Evolutionary conservation across 75 land plant species (phyloP).

Genomic region (Selaginella tamariscina): DNA sequence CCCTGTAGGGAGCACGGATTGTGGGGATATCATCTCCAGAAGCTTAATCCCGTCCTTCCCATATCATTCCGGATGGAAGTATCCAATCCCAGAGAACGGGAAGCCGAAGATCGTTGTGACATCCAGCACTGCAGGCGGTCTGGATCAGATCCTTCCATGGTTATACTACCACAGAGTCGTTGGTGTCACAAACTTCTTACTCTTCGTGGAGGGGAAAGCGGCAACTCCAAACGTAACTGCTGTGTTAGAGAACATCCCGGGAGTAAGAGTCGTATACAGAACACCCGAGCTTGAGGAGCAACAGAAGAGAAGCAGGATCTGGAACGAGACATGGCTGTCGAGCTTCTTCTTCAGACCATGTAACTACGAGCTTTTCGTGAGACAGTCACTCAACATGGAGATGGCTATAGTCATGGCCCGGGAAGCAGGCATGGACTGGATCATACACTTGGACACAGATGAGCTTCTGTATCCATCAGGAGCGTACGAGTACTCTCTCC

Average conservation of each 20-base stretch:
- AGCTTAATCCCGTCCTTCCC: constrained; percentile 43
- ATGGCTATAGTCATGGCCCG: constrained; percentile 94
- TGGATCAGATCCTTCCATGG: constrained; percentile 95
- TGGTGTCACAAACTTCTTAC: constrained; percentile 72
- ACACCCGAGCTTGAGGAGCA: constrained; percentile 84
- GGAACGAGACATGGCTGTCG: constrained; percentile 96
- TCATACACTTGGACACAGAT: constrained; percentile 93
- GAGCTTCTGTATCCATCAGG: constrained; percentile 96
- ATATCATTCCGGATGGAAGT: constrained; percentile 53
- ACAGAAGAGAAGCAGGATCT: constrained; percentile 96
- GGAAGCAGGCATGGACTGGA: constrained; percentile 91
- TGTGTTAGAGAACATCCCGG: constrained; percentile 78
- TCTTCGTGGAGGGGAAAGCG: constrained; percentile 97
- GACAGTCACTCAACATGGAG: constrained; percentile 98
- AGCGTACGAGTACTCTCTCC: constrained; percentile 68
- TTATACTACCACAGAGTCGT: constrained; percentile 75
- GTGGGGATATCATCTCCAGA: constrained; percentile 28
- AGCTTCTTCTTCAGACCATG: constrained; percentile 94
- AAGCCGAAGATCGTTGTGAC: constrained; percentile 68
- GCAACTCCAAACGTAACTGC: constrained; percentile 59
- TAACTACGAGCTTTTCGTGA: constrained; percentile 95
- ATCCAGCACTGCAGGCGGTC: constrained; percentile 78
- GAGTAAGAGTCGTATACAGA: constrained; percentile 80
- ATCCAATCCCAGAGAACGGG: constrained; percentile 33
- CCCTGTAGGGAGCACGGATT: constrained; percentile 28